Conservation (phyloP, 306 rosid species). For the Sophora flavescens region DNA sequence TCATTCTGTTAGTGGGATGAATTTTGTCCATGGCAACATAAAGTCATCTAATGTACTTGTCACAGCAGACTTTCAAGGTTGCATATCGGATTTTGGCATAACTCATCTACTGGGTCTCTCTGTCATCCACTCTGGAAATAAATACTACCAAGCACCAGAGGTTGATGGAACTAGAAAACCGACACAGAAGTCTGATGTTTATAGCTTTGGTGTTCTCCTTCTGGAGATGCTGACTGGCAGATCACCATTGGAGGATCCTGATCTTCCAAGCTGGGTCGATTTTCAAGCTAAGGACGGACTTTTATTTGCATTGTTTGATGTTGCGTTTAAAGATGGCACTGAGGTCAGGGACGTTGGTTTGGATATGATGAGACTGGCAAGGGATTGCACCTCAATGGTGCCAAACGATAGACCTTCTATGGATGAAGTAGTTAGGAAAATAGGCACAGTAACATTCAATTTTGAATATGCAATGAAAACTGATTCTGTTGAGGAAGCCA, state of each 20-base stretch:
- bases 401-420: slow-evolving; percentile 83
- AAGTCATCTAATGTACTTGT: slow-evolving; percentile 85
- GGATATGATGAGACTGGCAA: too few relatives aligned
- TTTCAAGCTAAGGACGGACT: too few relatives aligned
- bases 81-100: slow-evolving; percentile 83
- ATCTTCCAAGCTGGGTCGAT: too few relatives aligned
- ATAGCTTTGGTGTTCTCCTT: slow-evolving; percentile 86
- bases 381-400: slow-evolving; percentile 24
- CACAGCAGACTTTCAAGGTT: slow-evolving; percentile 65
- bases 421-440: slow-evolving; percentile 68
- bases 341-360: too few relatives aligned
- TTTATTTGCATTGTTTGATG: too few relatives aligned
- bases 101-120: slow-evolving; percentile 48
- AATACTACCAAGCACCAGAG: slow-evolving; percentile 83
- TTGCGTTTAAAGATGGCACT: too few relatives aligned
- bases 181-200: slow-evolving; percentile 76
- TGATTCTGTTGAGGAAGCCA: too few relatives aligned
- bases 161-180: slow-evolving; percentile 63
- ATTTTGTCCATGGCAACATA: slow-evolving; percentile 82
- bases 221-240: slow-evolving; percentile 92
- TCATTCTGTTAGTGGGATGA: slow-evolving; percentile 75
- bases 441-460: too few relatives aligned
- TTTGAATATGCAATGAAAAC: too few relatives aligned
- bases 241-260: slow-evolving; percentile 56
- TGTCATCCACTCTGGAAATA: slow-evolving; percentile 60